Percentiles rank a stretch among this genome's conserved stretches.
These are phyloP conservation scores for Peronosclerospora sorghi DNA, from an alignment of 352 stramenopile species.

Conservation along the genomic window DNA sequence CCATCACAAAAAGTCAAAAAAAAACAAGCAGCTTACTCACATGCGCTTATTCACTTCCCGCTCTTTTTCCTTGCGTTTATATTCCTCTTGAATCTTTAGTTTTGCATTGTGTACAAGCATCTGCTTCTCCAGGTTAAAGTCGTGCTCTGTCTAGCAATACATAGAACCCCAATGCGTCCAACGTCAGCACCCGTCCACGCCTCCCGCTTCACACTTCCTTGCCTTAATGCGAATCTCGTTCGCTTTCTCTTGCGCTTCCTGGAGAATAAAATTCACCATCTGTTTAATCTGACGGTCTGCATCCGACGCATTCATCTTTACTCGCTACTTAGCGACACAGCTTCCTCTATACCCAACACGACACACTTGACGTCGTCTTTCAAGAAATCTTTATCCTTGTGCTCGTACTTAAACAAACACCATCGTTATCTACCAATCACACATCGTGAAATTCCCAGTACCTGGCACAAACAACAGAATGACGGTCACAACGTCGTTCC, in stretches of 20 bases:
- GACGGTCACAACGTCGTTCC: neutral
- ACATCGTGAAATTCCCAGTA: too few species aligned
- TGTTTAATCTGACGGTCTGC: conserved; percentile 88
- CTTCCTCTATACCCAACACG: neutral
- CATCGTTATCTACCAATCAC: too few species aligned
- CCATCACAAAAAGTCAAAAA: neutral
- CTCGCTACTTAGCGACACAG: neutral
- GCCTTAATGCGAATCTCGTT: conserved; percentile 98
- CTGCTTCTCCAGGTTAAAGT: conserved; percentile 99
- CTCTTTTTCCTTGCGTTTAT: conserved; percentile 96
- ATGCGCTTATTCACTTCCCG: conserved; percentile 90
- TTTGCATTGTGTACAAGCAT: conserved; percentile 97
- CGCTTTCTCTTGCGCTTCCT: conserved; percentile 98
- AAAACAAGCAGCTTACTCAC: conserved; percentile 21
- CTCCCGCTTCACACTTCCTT: neutral
- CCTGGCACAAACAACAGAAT: neutral
- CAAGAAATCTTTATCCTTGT: too few species aligned
- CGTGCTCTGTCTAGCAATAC: conserved; percentile 88
- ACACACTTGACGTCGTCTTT: neutral
- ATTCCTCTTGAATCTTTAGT: conserved; percentile 96
- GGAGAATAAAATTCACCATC: conserved; percentile 99
- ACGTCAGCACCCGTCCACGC: neutral
- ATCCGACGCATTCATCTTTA: conserved; percentile 73
- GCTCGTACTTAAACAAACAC: too few species aligned
- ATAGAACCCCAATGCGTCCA: neutral